Conservation (phyloP, 2,329 filamentous ascomycete species). For the Mycosphaerella arachidis region DNA sequence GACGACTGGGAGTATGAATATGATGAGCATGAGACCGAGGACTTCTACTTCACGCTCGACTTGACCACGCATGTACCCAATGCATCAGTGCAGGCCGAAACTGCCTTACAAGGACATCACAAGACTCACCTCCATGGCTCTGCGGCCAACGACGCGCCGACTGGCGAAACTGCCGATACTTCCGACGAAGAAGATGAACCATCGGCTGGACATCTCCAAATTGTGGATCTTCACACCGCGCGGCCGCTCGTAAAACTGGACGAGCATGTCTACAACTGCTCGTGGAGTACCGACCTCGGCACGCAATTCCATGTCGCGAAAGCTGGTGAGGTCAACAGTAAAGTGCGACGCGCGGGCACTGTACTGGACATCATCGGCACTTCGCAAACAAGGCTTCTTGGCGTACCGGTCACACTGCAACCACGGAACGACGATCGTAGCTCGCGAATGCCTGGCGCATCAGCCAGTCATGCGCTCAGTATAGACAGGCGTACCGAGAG, state of each 20-base stretch:
- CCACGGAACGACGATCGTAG: slow-evolving; percentile 22
- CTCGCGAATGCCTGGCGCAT: not conserved
- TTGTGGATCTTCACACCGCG: slow-evolving; percentile 72
- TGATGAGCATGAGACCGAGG: slow-evolving; percentile 52
- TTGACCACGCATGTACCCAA: slow-evolving; percentile 42
- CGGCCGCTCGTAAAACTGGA: slow-evolving; percentile 78
- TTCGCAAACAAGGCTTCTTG: slow-evolving; percentile 65
- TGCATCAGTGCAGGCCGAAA: slow-evolving; percentile 16
- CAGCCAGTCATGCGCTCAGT: not conserved
- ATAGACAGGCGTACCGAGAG: not conserved
- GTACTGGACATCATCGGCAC: slow-evolving; percentile 69
- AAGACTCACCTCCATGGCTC: not conserved
- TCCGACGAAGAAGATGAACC: slow-evolving; percentile 3
- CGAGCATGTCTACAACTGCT: slow-evolving; percentile 70
- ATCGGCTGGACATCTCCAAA: slow-evolving; percentile 56
- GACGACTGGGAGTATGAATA: slow-evolving; percentile 63
- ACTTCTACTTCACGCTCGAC: slow-evolving; percentile 58
- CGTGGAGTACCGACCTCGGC: slow-evolving; percentile 78
- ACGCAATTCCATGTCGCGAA: slow-evolving; percentile 63
- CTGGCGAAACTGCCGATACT: not conserved
- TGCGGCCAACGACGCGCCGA: not conserved
- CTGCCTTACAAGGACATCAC: slow-evolving; percentile 1
- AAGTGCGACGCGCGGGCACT: slow-evolving; percentile 48
- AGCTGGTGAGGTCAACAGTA: slow-evolving; percentile 35
- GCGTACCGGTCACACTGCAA: slow-evolving; percentile 57